Evolutionary conservation across 139 green algal species (phyloP).

Genomic region (Chlamydomonas sp.): DNA sequence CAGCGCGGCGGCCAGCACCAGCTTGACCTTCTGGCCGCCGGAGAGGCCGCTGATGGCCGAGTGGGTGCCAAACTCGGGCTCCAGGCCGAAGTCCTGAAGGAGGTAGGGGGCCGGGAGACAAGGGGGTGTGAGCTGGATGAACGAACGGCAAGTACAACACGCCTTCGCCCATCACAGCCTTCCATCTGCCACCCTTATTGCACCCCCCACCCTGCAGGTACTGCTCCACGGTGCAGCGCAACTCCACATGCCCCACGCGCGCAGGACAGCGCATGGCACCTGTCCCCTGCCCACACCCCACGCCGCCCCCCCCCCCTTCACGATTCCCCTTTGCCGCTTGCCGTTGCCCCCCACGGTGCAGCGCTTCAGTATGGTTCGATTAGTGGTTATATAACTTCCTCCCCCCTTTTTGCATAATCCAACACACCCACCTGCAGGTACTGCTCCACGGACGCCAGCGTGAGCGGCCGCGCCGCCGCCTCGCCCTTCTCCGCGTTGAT

Average conservation of each 20-base stretch:
- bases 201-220: too few species aligned
- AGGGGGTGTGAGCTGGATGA: too few species aligned
- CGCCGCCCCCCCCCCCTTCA: too few species aligned
- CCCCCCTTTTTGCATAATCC: too few species aligned
- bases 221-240: too few species aligned
- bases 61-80: conserved; percentile 92
- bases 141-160: too few species aligned
- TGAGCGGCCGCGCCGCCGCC: conserved; percentile 80
- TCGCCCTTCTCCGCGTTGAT: conserved; percentile 48
- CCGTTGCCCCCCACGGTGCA: too few species aligned
- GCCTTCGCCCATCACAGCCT: too few species aligned
- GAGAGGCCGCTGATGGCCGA: conserved; percentile 78
- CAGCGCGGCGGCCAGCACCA: conserved; percentile 78
- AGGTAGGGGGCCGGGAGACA: background rate
- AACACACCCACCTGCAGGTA: conserved; percentile 66
- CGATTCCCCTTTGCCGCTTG: too few species aligned
- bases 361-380: too few species aligned
- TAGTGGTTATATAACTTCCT: too few species aligned
- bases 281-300: background rate
- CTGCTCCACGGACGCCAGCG: conserved; percentile 82
- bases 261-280: background rate
- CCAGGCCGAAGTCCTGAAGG: conserved; percentile 86
- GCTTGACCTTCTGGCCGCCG: conserved; percentile 90
- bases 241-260: background rate
- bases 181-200: too few species aligned